Conservation (phyloP, 2,329 filamentous ascomycete genomes). For the Fusarium xyrophilum region DNA sequence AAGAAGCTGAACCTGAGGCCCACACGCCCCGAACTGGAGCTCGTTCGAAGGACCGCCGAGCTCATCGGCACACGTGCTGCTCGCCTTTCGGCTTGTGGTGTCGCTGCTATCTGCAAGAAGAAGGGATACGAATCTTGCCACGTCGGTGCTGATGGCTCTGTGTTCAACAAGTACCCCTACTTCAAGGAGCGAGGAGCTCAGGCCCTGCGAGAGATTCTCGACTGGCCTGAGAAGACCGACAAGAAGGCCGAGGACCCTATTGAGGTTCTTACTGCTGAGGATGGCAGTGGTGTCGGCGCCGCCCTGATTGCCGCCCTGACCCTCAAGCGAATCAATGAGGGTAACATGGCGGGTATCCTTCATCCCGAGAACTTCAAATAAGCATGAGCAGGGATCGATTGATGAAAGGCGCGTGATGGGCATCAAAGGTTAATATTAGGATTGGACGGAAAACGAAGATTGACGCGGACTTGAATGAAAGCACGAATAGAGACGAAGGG, state of each 20-base stretch:
- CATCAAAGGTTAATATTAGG: conserved; percentile 23
- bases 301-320: conserved; percentile 86
- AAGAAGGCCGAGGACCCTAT: conserved; percentile 83
- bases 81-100: conserved; percentile 90
- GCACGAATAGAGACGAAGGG: conserved; percentile 24
- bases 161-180: conserved; percentile 99
- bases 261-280: conserved; percentile 87
- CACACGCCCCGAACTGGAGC: conserved; percentile 81
- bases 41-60: conserved; percentile 87
- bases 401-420: conserved; percentile 19
- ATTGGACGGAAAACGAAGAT: conserved; percentile 31
- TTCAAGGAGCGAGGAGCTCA: conserved; percentile 93
- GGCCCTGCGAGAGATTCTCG: conserved; percentile 92
- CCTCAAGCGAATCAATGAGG: conserved; percentile 67
- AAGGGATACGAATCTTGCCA: conserved; percentile 88
- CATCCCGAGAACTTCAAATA: conserved; percentile 67
- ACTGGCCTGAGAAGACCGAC: conserved; percentile 78
- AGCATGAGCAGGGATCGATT: background rate
- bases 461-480: conserved; percentile 31
- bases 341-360: conserved; percentile 69
- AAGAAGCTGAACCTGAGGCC: conserved; percentile 75
- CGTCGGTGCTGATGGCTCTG: conserved; percentile 94
- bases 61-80: conserved; percentile 94
- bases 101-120: conserved; percentile 96
- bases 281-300: conserved; percentile 95